Conservation (phyloP, 306 rosid species). For the Vigna radiata region DNA sequence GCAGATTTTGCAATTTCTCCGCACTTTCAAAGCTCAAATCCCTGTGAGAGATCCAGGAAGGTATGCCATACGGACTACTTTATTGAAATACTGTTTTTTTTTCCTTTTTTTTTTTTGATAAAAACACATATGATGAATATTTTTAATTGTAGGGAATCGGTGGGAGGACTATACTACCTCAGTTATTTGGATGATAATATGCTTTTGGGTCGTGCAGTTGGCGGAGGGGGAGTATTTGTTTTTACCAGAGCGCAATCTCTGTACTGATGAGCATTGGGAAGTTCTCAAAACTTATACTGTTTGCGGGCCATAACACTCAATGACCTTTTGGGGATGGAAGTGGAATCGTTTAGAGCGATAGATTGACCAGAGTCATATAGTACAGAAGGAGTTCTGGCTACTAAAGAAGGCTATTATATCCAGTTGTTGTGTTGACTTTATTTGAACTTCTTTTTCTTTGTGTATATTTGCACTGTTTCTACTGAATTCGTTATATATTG, state of each 20-base stretch:
- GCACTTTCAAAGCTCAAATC: constrained; percentile 70
- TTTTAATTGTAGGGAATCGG: constrained; percentile 58
- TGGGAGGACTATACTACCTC: constrained; percentile 92
- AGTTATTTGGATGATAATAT: constrained; percentile 82
- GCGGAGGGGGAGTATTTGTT: constrained; percentile 91
- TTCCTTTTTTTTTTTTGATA: not conserved
- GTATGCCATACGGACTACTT: constrained; percentile 44
- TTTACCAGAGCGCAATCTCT: constrained; percentile 86
- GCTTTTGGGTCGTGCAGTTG: constrained; percentile 98
- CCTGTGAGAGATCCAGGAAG: constrained; percentile 84
- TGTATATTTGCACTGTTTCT: constrained; percentile 28
- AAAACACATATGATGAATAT: not conserved
- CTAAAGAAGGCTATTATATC: not conserved
- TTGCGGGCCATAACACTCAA: not conserved
- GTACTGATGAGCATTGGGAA: constrained; percentile 41
- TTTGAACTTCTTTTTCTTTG: not conserved
- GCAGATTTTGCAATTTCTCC: constrained; percentile 88
- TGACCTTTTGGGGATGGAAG: constrained; percentile 18
- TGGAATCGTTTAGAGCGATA: constrained; percentile 18
- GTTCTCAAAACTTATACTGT: not conserved
- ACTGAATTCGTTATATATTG: constrained; percentile 40
- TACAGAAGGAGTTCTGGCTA: not conserved
- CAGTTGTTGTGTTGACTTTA: not conserved
- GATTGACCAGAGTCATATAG: not conserved
- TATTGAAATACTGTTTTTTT: not conserved